phyloP scores from a whole-genome alignment of 768 basidiomycete genomes.

The Cyclocybe aegerita region DNA sequence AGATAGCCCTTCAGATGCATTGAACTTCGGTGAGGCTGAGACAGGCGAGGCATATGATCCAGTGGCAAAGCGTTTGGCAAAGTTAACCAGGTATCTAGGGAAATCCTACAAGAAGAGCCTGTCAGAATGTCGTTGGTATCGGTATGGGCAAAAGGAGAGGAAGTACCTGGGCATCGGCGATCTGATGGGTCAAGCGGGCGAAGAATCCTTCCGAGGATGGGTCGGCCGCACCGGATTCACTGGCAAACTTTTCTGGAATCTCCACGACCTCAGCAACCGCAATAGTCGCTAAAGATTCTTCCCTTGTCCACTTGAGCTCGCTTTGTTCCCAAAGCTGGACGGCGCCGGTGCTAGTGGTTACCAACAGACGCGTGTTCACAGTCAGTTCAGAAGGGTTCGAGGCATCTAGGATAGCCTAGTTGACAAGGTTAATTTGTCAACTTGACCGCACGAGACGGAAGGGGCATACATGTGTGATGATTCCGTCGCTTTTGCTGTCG shows the following conservation, averaged over 20 bases:
- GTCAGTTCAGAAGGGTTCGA: slow-evolving; percentile 35
- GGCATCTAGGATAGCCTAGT: slow-evolving; percentile 52
- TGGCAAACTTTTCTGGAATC: slow-evolving; percentile 58
- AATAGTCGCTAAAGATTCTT: slow-evolving; percentile 73
- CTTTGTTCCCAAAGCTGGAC: slow-evolving; percentile 73
- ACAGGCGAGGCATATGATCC: slow-evolving; percentile 59
- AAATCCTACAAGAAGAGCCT: slow-evolving; percentile 46
- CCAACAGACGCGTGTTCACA: slow-evolving; percentile 41
- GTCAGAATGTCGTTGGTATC: not conserved
- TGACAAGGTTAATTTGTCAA: slow-evolving; percentile 1
- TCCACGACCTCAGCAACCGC: slow-evolving; percentile 71
- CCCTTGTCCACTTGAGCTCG: slow-evolving; percentile 69
- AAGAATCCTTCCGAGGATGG: slow-evolving; percentile 51
- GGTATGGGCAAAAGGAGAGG: not conserved
- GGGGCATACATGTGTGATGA: slow-evolving; percentile 59
- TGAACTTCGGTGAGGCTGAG: slow-evolving; percentile 26
- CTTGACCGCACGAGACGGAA: not conserved
- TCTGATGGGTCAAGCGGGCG: slow-evolving; percentile 53
- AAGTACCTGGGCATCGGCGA: slow-evolving; percentile 57
- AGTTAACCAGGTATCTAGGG: slow-evolving; percentile 65
- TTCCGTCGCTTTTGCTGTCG: slow-evolving; percentile 63
- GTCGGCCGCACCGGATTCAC: slow-evolving; percentile 24
- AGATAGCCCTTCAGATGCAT: slow-evolving; percentile 39
- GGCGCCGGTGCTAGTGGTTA: slow-evolving; percentile 76
- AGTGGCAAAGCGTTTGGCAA: slow-evolving; percentile 69